Evolutionary conservation across 1,284 basidiomycete genomes (phyloP).

Genomic region (Chalciporus sp.): DNA sequence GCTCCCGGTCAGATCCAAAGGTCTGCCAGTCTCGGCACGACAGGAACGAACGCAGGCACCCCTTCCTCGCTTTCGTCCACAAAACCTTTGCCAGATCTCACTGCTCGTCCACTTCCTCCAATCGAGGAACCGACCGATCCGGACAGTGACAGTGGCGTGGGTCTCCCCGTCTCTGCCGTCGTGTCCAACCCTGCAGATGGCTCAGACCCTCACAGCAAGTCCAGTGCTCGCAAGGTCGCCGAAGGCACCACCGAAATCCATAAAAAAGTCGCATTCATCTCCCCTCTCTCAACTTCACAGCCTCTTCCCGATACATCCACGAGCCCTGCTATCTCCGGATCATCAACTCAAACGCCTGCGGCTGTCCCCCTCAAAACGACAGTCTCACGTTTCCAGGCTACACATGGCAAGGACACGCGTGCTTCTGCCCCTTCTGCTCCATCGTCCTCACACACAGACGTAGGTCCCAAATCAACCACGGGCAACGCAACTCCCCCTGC

Average conservation of each 20-base stretch:
- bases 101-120: conserved; percentile 51
- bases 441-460: conserved; percentile 55
- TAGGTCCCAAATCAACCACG: conserved; percentile 38
- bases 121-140: conserved; percentile 46
- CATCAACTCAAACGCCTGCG: conserved; percentile 39
- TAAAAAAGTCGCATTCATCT: conserved; percentile 85
- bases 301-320: conserved; percentile 39
- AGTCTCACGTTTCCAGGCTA: conserved; percentile 72
- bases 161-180: conserved; percentile 30
- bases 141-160: conserved; percentile 38
- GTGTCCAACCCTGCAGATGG: conserved; percentile 32
- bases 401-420: conserved; percentile 68
- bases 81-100: conserved; percentile 72
- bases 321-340: conserved; percentile 40
- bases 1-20: conserved; percentile 31
- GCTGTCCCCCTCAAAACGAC: conserved; percentile 56
- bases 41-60: conserved; percentile 44
- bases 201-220: conserved; percentile 47
- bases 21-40: conserved; percentile 33
- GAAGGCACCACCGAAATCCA: conserved; percentile 51
- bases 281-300: conserved; percentile 51
- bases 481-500: conserved; percentile 45
- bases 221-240: conserved; percentile 55
- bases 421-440: conserved; percentile 63
- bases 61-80: conserved; percentile 52